Evolutionary conservation across 2,329 filamentous ascomycete genomes (phyloP).

Genomic region (Cladosporium sphaerospermum): DNA sequence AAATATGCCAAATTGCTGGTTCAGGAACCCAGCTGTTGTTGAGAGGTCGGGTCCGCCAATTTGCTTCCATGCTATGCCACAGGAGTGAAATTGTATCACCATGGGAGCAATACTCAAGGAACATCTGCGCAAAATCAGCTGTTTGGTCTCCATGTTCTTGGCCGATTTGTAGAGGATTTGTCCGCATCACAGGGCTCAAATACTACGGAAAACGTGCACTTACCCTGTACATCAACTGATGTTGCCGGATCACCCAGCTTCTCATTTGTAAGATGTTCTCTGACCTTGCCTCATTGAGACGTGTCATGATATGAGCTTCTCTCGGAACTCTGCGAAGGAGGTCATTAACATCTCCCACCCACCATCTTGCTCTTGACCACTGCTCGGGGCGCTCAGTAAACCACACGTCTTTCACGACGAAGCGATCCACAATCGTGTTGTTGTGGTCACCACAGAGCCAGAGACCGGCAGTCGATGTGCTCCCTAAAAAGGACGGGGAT

Average conservation of each 20-base stretch:
- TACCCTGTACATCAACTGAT: not conserved
- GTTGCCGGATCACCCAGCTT: not conserved
- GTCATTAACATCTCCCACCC: not conserved
- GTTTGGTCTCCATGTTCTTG: not conserved
- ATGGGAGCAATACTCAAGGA: not conserved
- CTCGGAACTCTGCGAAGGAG: not conserved
- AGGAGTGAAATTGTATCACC: not conserved
- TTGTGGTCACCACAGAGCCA: not conserved
- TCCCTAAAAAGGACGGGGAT: not conserved
- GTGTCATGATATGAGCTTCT: not conserved
- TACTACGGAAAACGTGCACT: not conserved
- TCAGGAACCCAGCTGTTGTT: conserved; percentile 11
- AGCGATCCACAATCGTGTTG: not conserved
- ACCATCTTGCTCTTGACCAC: not conserved
- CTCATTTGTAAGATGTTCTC: not conserved
- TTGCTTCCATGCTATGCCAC: not conserved
- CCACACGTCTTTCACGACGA: not conserved
- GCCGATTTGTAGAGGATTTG: too few relatives aligned
- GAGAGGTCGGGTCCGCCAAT: not conserved
- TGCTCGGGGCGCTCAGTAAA: not conserved
- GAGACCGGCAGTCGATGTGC: not conserved
- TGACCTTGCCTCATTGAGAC: not conserved
- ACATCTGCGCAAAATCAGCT: not conserved
- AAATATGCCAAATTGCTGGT: conserved; percentile 15
- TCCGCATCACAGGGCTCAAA: not conserved